Evolutionary conservation across 2,329 filamentous ascomycete genomes (phyloP).

Genomic region (Fusarium cicatricum): DNA sequence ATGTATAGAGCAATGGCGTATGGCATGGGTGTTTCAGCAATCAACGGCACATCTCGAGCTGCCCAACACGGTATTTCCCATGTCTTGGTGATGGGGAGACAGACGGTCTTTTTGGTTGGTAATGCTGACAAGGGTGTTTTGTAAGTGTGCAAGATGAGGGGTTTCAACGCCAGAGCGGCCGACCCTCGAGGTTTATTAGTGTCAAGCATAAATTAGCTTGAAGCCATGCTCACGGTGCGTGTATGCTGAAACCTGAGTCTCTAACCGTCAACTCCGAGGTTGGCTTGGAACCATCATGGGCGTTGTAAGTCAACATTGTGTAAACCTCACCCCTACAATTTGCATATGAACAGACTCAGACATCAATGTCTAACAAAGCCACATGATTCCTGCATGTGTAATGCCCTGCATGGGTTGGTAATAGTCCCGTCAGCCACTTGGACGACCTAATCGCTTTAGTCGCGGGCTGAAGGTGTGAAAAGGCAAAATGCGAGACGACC

Average conservation of each 20-base stretch:
- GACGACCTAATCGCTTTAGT: conserved; percentile 1
- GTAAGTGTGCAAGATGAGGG: conserved; percentile 8
- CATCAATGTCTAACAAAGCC: background rate
- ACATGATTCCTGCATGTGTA: conserved; percentile 15
- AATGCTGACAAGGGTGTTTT: background rate
- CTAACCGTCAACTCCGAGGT: too few species aligned
- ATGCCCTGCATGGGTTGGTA: conserved; percentile 29
- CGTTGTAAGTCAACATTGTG: background rate
- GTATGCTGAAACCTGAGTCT: background rate
- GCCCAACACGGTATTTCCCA: background rate
- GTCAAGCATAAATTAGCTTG: conserved; percentile 9
- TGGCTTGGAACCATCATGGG: too few species aligned
- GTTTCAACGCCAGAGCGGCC: conserved; percentile 22
- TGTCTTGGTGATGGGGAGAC: background rate
- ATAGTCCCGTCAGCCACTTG: conserved; percentile 33
- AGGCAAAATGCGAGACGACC: conserved; percentile 3
- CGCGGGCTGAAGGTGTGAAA: conserved; percentile 11
- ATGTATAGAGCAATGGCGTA: background rate
- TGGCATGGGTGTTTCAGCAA: background rate
- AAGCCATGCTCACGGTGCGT: background rate
- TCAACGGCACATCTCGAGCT: background rate
- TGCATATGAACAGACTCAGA: too few species aligned
- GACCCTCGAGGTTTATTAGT: conserved; percentile 22
- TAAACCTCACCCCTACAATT: background rate
- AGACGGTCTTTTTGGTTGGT: background rate